Percentiles rank a stretch among this genome's conserved stretches.
These are phyloP conservation scores for Cryphonectria japonica DNA, from an alignment of 2,329 filamentous ascomycete genomes.

Conservation along the genomic window DNA sequence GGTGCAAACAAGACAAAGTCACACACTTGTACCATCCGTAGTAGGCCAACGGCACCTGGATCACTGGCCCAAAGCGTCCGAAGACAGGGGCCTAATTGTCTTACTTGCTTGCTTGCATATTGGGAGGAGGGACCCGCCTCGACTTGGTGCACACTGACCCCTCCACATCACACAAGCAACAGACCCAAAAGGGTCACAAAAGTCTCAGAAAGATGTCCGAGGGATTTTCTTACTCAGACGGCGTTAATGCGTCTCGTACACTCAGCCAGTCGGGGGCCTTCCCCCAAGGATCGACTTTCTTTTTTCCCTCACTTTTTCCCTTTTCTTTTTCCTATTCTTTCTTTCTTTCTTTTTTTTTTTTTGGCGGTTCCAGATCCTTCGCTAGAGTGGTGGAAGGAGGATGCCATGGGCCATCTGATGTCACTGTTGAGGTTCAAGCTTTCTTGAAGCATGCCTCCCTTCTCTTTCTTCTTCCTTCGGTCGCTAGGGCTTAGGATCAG, in stretches of 20 bases:
- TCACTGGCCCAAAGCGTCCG: not conserved
- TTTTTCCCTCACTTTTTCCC: too few species aligned
- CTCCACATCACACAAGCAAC: not conserved
- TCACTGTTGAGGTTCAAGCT: not conserved
- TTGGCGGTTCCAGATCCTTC: not conserved
- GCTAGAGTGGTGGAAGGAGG: not conserved
- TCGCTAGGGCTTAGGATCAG: not conserved
- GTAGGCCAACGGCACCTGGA: not conserved
- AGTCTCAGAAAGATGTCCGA: not conserved
- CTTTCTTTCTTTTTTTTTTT: not conserved
- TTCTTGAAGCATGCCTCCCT: not conserved
- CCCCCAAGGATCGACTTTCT: not conserved
- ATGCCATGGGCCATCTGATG: not conserved
- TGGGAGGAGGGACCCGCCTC: not conserved
- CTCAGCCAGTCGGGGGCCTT: not conserved
- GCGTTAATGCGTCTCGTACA: conserved; percentile 5
- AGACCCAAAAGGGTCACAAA: not conserved
- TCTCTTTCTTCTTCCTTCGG: too few species aligned
- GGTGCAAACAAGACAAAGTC: not conserved
- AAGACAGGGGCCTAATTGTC: not conserved
- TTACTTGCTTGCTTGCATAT: not conserved
- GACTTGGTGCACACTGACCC: not conserved
- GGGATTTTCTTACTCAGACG: conserved; percentile 11
- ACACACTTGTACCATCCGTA: not conserved
- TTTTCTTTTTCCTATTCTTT: too few species aligned